phyloP scores from a whole-genome alignment of 2,329 filamentous ascomycete species.

The Magnaporthiopsis rhizophila region DNA sequence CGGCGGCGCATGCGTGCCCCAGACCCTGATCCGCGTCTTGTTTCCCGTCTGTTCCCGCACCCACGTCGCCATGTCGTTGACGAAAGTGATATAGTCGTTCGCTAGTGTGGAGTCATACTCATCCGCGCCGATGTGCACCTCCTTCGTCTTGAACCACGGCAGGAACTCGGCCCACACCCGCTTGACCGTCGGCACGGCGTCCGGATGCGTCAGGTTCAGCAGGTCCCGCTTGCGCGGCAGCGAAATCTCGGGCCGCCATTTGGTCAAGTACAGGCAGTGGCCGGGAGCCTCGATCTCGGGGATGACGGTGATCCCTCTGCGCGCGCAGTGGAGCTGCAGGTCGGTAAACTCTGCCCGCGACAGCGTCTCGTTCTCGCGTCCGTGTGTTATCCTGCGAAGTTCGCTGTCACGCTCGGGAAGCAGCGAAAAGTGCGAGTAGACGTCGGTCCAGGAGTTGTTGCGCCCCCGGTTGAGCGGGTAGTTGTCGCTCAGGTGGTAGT shows the following conservation, averaged over 20 bases:
- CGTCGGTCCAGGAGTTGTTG: slow-evolving; percentile 35
- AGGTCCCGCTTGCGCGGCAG: slow-evolving; percentile 28
- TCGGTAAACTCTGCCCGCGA: slow-evolving; percentile 39
- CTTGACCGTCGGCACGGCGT: slow-evolving; percentile 44
- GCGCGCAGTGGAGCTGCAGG: slow-evolving; percentile 43
- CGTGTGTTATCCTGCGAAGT: slow-evolving; percentile 39
- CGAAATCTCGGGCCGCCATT: slow-evolving; percentile 50
- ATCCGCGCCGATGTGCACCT: slow-evolving; percentile 48
- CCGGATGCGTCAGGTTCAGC: slow-evolving; percentile 46
- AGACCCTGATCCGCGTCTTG: slow-evolving; percentile 35
- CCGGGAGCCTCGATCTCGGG: slow-evolving; percentile 54
- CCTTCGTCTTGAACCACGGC: slow-evolving; percentile 47
- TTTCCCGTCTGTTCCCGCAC: slow-evolving; percentile 20
- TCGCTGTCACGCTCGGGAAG: slow-evolving; percentile 34
- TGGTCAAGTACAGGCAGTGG: slow-evolving; percentile 46
- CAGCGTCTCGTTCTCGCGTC: slow-evolving; percentile 46
- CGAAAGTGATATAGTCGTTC: slow-evolving; percentile 43
- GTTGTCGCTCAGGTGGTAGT: slow-evolving; percentile 51
- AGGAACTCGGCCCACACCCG: slow-evolving; percentile 44
- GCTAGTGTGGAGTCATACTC: slow-evolving; percentile 35
- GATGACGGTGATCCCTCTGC: slow-evolving; percentile 47
- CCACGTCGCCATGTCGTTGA: slow-evolving; percentile 42
- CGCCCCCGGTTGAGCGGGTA: slow-evolving; percentile 34
- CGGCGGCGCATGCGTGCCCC: slow-evolving; percentile 45
- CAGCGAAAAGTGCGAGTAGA: slow-evolving; percentile 48